Conservation (phyloP, 495 filamentous ascomycete species). For the Penicillium canariense region DNA sequence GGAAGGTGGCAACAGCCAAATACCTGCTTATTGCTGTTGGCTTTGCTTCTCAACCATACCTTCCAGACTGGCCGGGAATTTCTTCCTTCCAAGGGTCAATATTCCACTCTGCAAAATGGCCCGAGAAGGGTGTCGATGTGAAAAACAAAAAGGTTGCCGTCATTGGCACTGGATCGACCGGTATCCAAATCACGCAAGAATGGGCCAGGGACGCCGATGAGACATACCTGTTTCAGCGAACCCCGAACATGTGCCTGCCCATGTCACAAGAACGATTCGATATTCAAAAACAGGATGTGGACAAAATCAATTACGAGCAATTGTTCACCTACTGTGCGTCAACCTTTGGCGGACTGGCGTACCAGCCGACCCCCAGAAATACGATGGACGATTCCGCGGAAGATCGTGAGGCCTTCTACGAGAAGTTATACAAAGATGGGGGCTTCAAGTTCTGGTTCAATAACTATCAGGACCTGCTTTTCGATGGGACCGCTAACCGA, state of each 20-base stretch:
- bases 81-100: conserved; percentile 52
- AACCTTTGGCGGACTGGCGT: conserved; percentile 10
- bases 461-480: conserved; percentile 50
- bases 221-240: conserved; percentile 52
- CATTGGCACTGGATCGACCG: conserved; percentile 60
- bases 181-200: conserved; percentile 56
- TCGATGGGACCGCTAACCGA: conserved; percentile 46
- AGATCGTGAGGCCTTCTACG: conserved; percentile 46
- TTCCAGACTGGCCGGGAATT: conserved; percentile 52
- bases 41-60: conserved; percentile 28
- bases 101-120: conserved; percentile 61
- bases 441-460: conserved; percentile 54
- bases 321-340: conserved; percentile 7
- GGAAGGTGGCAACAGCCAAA: conserved; percentile 39
- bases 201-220: conserved; percentile 33
- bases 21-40: conserved; percentile 49
- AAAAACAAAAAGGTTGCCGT: conserved; percentile 50
- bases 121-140: conserved; percentile 46
- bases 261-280: conserved; percentile 42
- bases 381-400: conserved; percentile 48
- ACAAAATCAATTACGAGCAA: conserved; percentile 7
- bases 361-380: conserved; percentile 13
- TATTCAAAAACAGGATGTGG: conserved; percentile 1
- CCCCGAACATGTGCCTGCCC: conserved; percentile 52
- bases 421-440: conserved; percentile 46